Conservation (phyloP, 176 grass and related monocot species). For the Zizania latifolia region DNA sequence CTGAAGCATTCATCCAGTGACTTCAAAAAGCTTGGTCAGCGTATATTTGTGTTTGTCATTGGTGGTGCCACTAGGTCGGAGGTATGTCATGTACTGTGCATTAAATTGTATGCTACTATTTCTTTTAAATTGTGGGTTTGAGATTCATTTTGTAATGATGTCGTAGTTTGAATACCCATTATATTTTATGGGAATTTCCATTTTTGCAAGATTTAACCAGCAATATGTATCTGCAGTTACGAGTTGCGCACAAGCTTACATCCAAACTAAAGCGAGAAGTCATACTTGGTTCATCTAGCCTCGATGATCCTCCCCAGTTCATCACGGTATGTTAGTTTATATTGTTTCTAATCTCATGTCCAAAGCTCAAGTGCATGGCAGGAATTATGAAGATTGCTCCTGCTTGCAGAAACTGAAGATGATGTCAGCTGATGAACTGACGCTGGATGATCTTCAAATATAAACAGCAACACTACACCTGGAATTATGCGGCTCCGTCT, state of each 20-base stretch:
- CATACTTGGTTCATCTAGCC: conserved; percentile 67
- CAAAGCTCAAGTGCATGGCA: neutral
- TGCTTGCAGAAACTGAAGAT: conserved; percentile 65
- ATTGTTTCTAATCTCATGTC: neutral
- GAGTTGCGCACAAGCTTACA: conserved; percentile 50
- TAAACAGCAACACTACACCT: conserved; percentile 14
- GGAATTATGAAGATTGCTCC: conserved; percentile 4
- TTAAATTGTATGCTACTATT: neutral
- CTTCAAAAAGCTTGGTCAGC: conserved; percentile 59
- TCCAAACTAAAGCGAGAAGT: conserved; percentile 67
- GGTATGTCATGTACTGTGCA: conserved; percentile 24
- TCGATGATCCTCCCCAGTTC: conserved; percentile 69
- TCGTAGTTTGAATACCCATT: neutral
- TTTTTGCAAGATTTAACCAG: neutral
- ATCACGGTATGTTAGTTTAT: conserved; percentile 57
- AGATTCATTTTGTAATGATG: neutral
- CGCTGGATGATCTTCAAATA: conserved; percentile 54
- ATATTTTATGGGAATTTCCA: neutral
- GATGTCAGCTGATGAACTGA: conserved; percentile 44
- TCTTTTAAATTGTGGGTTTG: neutral
- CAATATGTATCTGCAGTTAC: conserved; percentile 44
- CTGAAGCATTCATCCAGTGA: conserved; percentile 63
- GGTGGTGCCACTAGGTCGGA: conserved; percentile 69
- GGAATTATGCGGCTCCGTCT: neutral
- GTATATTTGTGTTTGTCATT: conserved; percentile 78